Evolutionary conservation across 31 red algal species (phyloP).

Genomic region (Odonthalia washingtoniensis): DNA sequence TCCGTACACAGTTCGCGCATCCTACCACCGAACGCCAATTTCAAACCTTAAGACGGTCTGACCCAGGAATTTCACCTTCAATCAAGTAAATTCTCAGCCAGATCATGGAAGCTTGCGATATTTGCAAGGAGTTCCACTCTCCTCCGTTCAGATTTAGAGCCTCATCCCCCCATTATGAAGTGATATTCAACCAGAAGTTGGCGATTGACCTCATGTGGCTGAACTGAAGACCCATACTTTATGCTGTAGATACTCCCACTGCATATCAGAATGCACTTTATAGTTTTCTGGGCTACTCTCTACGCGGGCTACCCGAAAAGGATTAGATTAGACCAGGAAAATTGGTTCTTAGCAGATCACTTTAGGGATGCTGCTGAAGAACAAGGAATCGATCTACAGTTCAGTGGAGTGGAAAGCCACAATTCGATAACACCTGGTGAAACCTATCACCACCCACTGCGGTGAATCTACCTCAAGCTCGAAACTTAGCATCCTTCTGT

Average conservation of each 20-base stretch:
- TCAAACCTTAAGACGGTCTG: background rate
- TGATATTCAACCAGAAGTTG: conserved; percentile 3
- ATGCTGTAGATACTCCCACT: conserved; percentile 5
- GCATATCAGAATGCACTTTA: background rate
- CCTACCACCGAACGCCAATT: background rate
- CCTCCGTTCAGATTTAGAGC: no score
- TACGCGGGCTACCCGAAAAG: background rate
- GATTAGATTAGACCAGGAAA: background rate
- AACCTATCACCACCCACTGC: conserved; percentile 42
- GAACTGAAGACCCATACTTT: background rate
- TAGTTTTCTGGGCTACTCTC: background rate
- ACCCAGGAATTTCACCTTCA: no score
- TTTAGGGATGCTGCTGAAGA: background rate
- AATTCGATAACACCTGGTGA: conserved; percentile 62
- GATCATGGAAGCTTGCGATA: background rate
- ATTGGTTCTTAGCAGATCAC: background rate
- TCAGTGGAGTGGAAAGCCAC: conserved; percentile 42
- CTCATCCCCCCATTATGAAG: background rate
- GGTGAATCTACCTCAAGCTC: conserved; percentile 17
- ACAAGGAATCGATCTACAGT: conserved; percentile 16
- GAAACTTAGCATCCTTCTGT: conserved; percentile 11
- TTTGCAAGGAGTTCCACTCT: background rate
- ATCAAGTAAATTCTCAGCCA: no score
- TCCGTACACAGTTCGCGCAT: background rate
- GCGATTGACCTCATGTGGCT: background rate